A percentile compares a stretch with the other conserved stretches of the same genome.
Conservation (phyloP, 2,329 filamentous ascomycete species). For the Stagonosporopsis cucurbitacearum region DNA sequence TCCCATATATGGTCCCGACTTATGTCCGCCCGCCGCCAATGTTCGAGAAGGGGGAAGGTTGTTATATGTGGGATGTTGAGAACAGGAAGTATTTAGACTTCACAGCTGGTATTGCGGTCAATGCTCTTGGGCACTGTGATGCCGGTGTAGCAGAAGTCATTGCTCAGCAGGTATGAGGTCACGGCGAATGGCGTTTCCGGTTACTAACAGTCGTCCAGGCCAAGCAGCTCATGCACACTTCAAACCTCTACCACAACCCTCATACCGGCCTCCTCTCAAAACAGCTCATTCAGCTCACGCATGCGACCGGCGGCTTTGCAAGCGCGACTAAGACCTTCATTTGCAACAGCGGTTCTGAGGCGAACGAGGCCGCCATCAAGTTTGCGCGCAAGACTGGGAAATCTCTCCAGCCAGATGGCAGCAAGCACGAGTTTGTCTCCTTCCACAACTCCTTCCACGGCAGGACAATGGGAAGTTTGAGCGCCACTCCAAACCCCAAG, state of each 20-base stretch:
- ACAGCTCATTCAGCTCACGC: conserved; percentile 81
- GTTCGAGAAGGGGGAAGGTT: conserved; percentile 86
- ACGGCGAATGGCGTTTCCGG: not conserved
- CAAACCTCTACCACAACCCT: conserved; percentile 95
- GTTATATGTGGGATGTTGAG: conserved; percentile 88
- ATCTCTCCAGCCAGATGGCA: conserved; percentile 70
- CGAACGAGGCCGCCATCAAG: conserved; percentile 97
- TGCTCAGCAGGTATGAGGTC: conserved; percentile 71
- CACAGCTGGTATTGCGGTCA: conserved; percentile 95
- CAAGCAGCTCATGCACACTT: conserved; percentile 83
- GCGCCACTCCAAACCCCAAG: conserved; percentile 97
- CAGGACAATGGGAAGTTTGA: conserved; percentile 91
- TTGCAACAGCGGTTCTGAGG: conserved; percentile 95
- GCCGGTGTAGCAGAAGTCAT: conserved; percentile 76
- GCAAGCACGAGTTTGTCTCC: conserved; percentile 84
- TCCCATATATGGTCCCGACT: conserved; percentile 92
- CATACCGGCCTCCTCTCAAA: conserved; percentile 92
- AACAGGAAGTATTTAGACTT: conserved; percentile 91
- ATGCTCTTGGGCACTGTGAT: conserved; percentile 89
- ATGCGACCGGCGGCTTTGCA: conserved; percentile 80
- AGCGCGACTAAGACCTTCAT: conserved; percentile 83
- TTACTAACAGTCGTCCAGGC: conserved; percentile 44
- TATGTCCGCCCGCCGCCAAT: conserved; percentile 90
- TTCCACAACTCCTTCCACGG: conserved; percentile 95
- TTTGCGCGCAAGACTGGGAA: conserved; percentile 93